A percentile compares a stretch with the other conserved stretches of the same genome.
phyloP scores from a whole-genome alignment of 768 basidiomycete species.

The Lactarius indigo region DNA sequence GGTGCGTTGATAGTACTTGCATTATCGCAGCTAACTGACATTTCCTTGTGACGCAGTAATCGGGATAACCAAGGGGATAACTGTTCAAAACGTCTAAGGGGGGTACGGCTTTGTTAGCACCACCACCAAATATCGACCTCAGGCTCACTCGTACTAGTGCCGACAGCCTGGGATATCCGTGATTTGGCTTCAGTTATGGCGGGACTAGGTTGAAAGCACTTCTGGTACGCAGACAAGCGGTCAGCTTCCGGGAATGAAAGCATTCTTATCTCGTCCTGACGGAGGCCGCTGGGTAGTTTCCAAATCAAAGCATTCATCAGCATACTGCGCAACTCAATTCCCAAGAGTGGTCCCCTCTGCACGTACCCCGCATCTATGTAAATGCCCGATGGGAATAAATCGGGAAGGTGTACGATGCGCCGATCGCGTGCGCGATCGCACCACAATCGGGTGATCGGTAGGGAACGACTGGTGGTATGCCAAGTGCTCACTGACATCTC shows the following conservation, averaged over 20 bases:
- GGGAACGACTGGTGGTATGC: neutral
- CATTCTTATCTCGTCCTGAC: constrained; percentile 1
- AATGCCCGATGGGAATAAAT: neutral
- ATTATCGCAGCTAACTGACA: neutral
- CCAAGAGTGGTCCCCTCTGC: neutral
- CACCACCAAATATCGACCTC: neutral
- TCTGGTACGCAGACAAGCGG: neutral
- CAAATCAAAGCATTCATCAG: constrained; percentile 10
- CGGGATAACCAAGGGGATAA: neutral
- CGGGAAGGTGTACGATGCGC: neutral
- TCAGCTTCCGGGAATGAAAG: no score
- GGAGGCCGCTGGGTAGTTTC: constrained; percentile 5
- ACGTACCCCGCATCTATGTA: neutral
- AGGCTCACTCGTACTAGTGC: neutral
- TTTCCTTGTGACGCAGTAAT: neutral
- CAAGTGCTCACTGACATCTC: neutral
- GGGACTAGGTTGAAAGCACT: no score
- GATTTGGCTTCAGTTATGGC: no score
- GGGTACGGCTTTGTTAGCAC: neutral
- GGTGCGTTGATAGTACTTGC: constrained; percentile 1
- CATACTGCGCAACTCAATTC: constrained; percentile 1
- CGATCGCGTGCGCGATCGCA: no score
- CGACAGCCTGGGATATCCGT: no score
- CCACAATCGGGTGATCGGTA: neutral
- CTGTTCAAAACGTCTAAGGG: neutral